These are phyloP conservation scores for Plasmodium gallinaceum DNA, from an alignment of 169 alveolate genomes.

Conservation along the genomic window DNA sequence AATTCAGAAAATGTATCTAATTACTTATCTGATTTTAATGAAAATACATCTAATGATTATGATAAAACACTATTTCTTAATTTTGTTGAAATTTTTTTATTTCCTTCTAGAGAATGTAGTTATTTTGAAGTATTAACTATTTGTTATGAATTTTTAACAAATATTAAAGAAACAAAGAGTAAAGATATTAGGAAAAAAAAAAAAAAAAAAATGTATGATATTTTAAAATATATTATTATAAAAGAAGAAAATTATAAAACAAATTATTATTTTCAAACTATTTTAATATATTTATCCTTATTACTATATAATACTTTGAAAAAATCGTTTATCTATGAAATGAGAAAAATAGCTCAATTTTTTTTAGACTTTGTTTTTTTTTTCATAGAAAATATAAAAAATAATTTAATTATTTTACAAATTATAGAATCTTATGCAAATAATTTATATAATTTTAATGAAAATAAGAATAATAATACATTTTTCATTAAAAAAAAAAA, in stretches of 20 bases:
- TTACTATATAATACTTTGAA: constrained; percentile 38
- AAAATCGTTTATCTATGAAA: constrained; percentile 43
- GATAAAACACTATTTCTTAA: constrained; percentile 20
- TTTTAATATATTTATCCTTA: constrained; percentile 38
- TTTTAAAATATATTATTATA: constrained; percentile 18
- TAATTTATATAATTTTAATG: background rate
- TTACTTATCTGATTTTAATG: background rate
- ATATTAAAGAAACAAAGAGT: constrained; percentile 31
- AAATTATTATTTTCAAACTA: constrained; percentile 22
- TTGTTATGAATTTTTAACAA: constrained; percentile 52
- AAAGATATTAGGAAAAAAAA: constrained; percentile 5
- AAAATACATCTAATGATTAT: background rate
- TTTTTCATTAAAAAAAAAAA: background rate
- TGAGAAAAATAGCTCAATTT: constrained; percentile 71
- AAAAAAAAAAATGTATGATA: constrained; percentile 22
- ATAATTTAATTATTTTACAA: constrained; percentile 70
- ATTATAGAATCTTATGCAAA: constrained; percentile 50
- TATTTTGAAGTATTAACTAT: constrained; percentile 54
- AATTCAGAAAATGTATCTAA: background rate
- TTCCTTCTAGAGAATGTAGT: constrained; percentile 43
- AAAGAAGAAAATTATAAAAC: constrained; percentile 1
- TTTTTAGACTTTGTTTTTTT: constrained; percentile 66
- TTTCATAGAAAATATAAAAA: constrained; percentile 76
- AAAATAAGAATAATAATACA: background rate
- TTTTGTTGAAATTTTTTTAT: constrained; percentile 56